Percentiles rank a stretch among this genome's conserved stretches.
These are phyloP conservation scores for Tulasnella calospora DNA, from an alignment of 768 basidiomycete species.

Conservation along the genomic window DNA sequence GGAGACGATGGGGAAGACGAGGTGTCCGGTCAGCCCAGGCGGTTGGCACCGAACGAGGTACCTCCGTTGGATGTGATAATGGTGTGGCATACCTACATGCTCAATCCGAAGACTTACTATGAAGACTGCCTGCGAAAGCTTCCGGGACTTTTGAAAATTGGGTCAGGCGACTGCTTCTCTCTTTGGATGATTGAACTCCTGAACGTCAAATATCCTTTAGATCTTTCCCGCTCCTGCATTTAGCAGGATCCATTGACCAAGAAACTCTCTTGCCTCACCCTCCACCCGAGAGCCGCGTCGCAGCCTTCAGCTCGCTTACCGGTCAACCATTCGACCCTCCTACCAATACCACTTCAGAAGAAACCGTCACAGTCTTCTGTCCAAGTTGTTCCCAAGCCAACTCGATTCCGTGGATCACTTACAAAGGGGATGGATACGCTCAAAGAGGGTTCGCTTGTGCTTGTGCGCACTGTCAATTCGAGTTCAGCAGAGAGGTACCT, in stretches of 20 bases:
- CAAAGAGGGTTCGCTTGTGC: slow-evolving; percentile 26
- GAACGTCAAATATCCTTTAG: not conserved
- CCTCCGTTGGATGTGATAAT: slow-evolving; percentile 21
- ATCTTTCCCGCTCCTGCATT: slow-evolving; percentile 25
- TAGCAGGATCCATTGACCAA: slow-evolving; percentile 22
- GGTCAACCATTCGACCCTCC: slow-evolving; percentile 24
- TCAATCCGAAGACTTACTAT: slow-evolving; percentile 7
- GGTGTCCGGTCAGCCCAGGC: not conserved
- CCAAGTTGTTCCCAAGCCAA: not conserved
- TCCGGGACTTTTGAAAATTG: slow-evolving; percentile 22
- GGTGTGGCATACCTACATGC: slow-evolving; percentile 25
- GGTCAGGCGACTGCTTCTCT: not conserved
- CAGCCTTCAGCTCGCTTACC: slow-evolving; percentile 15
- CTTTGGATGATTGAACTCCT: not conserved
- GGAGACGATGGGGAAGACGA: not conserved
- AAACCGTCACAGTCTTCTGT: slow-evolving; percentile 2
- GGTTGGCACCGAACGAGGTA: not conserved
- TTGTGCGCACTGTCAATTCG: slow-evolving; percentile 5
- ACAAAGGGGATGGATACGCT: slow-evolving; percentile 28
- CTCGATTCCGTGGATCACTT: slow-evolving; percentile 27
- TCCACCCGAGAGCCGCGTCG: not conserved
- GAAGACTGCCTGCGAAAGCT: slow-evolving; percentile 18
- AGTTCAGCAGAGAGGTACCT: not conserved
- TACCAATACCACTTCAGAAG: not conserved
- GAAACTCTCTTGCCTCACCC: slow-evolving; percentile 10